phyloP scores from a whole-genome alignment of 2,329 filamentous ascomycete species.

The Ophiostoma angusticollis region DNA sequence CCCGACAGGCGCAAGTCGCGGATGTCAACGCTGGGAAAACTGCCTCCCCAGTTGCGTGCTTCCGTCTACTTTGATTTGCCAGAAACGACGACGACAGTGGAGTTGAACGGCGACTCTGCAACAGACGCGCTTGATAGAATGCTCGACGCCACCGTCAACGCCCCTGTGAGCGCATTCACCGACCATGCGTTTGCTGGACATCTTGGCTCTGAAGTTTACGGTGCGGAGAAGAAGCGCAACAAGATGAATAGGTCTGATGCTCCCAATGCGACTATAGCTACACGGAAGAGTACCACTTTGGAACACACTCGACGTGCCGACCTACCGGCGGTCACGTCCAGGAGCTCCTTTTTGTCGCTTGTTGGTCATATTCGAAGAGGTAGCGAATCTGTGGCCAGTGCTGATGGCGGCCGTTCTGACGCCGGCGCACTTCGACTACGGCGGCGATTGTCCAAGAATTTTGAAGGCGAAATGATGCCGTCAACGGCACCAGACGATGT shows the following conservation, averaged over 20 bases:
- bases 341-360: conserved; percentile 37
- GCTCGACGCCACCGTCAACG: conserved; percentile 73
- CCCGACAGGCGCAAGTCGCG: conserved; percentile 27
- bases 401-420: conserved; percentile 9
- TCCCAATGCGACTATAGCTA: not conserved
- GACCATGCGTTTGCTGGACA: conserved; percentile 75
- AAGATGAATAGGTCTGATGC: conserved; percentile 14
- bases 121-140: conserved; percentile 84
- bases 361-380: conserved; percentile 26
- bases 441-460: conserved; percentile 12
- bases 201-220: conserved; percentile 64
- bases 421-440: conserved; percentile 9
- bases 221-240: conserved; percentile 40
- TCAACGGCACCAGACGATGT: conserved; percentile 16
- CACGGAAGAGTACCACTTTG: not conserved
- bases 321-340: conserved; percentile 10
- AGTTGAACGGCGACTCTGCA: conserved; percentile 65
- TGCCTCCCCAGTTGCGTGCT: conserved; percentile 80
- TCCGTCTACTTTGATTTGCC: conserved; percentile 78
- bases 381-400: conserved; percentile 4
- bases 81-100: conserved; percentile 33
- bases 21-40: conserved; percentile 26
- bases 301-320: conserved; percentile 17
- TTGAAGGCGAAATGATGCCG: conserved; percentile 3
- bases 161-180: conserved; percentile 83